These are phyloP conservation scores for Ogataea ramenticola DNA, from an alignment of 805 yeast genomes.

Conservation along the genomic window DNA sequence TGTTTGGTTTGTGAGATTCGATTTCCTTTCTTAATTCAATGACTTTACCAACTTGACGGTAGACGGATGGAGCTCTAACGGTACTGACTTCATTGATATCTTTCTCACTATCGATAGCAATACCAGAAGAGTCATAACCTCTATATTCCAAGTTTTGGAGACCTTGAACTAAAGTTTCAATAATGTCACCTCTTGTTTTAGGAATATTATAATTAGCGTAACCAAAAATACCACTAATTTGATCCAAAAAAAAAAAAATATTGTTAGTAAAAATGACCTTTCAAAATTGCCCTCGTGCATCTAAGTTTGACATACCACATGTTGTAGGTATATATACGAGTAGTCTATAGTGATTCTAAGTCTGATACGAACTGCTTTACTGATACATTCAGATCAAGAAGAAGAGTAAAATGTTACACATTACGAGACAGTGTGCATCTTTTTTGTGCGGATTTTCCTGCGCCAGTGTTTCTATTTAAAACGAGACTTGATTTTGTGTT, in stretches of 20 bases:
- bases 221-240: constrained; percentile 97
- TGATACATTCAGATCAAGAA: too few relatives aligned
- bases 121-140: constrained; percentile 97
- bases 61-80: constrained; percentile 60
- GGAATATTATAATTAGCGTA: constrained; percentile 94
- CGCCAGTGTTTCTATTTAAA: too few relatives aligned
- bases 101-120: constrained; percentile 88
- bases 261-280: too few relatives aligned
- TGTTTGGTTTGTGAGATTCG: constrained; percentile 40
- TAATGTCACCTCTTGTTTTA: constrained; percentile 85
- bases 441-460: too few relatives aligned
- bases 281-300: too few relatives aligned
- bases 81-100: constrained; percentile 21
- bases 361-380: too few relatives aligned
- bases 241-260: too few relatives aligned
- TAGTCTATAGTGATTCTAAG: too few relatives aligned
- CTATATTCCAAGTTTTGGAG: constrained; percentile 85
- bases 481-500: too few relatives aligned
- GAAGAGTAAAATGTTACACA: too few relatives aligned
- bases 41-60: constrained; percentile 90
- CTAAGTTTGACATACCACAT: neutral
- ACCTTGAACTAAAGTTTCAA: constrained; percentile 84
- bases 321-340: neutral
- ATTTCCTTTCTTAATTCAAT: constrained; percentile 67
- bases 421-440: too few relatives aligned